Conservation (phyloP, 495 filamentous ascomycete species). For the Apiosordaria backusii region DNA sequence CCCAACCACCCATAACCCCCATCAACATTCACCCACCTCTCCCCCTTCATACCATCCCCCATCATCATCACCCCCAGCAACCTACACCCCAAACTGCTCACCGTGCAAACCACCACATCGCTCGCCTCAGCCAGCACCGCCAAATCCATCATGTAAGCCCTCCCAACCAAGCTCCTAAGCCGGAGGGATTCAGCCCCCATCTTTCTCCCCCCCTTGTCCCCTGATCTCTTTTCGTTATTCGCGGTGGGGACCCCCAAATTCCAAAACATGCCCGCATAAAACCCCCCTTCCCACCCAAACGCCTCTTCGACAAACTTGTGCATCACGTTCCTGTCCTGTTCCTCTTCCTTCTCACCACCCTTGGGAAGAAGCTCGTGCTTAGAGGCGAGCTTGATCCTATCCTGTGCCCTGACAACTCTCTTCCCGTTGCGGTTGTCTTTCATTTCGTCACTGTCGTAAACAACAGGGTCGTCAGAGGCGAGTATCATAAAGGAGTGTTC, state of each 20-base stretch:
- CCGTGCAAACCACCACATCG: constrained; percentile 63
- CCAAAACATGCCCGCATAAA: constrained; percentile 68
- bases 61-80: constrained; percentile 75
- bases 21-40: constrained; percentile 70
- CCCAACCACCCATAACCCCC: constrained; percentile 59
- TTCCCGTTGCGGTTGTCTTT: constrained; percentile 9
- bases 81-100: constrained; percentile 62
- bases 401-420: constrained; percentile 53
- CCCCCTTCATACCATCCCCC: constrained; percentile 53
- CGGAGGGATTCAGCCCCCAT: constrained; percentile 51
- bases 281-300: constrained; percentile 72
- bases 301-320: constrained; percentile 62
- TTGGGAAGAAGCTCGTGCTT: constrained; percentile 44
- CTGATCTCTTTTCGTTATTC: neutral
- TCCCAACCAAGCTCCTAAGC: constrained; percentile 61
- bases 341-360: constrained; percentile 28
- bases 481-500: constrained; percentile 50
- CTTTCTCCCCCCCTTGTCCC: neutral
- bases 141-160: constrained; percentile 69
- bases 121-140: constrained; percentile 59
- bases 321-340: constrained; percentile 36
- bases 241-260: constrained; percentile 48
- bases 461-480: constrained; percentile 68
- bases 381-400: constrained; percentile 61
- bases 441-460: constrained; percentile 54